Evolutionary conservation across 192 early-diverging fungal species (phyloP).

Genomic region (Cetraspora pellucida): DNA sequence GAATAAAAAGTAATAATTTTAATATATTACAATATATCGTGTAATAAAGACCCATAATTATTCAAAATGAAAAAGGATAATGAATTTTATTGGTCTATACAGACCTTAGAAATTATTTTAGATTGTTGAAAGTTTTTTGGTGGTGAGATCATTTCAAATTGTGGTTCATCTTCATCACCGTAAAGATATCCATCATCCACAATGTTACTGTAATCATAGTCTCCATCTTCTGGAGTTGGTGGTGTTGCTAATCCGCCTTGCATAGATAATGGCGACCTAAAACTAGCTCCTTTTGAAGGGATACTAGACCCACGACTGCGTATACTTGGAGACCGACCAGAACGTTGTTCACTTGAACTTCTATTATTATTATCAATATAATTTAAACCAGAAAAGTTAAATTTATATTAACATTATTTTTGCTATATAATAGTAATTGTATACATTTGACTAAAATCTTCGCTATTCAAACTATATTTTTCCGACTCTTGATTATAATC

Average conservation of each 20-base stretch:
- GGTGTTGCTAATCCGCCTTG: not conserved
- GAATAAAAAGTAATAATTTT: not conserved
- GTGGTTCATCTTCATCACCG: constrained; percentile 23
- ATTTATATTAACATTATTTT: not conserved
- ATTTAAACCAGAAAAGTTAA: not conserved
- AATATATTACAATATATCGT: constrained; percentile 3
- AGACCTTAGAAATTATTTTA: not conserved
- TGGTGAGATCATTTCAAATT: constrained; percentile 40
- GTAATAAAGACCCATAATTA: not conserved
- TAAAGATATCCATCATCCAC: constrained; percentile 2
- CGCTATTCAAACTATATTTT: not conserved
- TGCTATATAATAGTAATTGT: not conserved
- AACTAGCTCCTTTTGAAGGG: constrained; percentile 5
- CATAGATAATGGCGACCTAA: not conserved
- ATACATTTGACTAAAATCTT: constrained; percentile 30
- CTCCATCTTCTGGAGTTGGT: not conserved
- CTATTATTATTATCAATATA: not conserved
- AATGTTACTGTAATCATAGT: not conserved
- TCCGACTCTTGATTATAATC: not conserved
- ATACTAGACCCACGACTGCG: not conserved
- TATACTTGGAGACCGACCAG: not conserved
- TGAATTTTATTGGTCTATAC: not conserved
- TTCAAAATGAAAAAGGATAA: not conserved
- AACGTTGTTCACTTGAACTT: not conserved
- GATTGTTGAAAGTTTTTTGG: constrained; percentile 26